Percentiles rank a stretch among this genome's conserved stretches.
Conservation (phyloP, 768 basidiomycete species). For the Macrocybe gigantea region DNA sequence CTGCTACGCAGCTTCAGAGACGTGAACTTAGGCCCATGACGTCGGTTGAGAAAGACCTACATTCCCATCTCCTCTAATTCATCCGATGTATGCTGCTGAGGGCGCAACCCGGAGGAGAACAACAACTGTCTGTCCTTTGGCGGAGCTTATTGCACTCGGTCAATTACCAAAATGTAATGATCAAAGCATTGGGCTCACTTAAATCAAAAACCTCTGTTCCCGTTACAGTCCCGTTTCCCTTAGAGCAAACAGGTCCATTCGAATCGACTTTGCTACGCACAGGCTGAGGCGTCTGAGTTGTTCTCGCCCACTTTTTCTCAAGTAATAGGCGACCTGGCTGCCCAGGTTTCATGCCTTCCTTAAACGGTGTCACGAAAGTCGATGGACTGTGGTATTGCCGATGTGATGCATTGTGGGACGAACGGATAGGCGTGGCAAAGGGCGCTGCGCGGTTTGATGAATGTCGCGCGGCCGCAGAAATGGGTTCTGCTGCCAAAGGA, state of each 20-base stretch:
- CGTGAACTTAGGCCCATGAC: constrained; percentile 1
- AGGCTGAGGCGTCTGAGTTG: too few relatives aligned
- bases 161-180: background rate
- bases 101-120: constrained; percentile 41
- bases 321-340: constrained; percentile 29
- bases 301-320: background rate
- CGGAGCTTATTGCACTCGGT: constrained; percentile 16
- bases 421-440: constrained; percentile 26
- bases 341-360: constrained; percentile 41
- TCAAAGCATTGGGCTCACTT: constrained; percentile 23
- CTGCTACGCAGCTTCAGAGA: constrained; percentile 23
- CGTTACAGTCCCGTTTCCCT: background rate
- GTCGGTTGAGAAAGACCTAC: constrained; percentile 25
- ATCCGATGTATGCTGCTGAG: constrained; percentile 36
- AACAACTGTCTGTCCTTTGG: constrained; percentile 37
- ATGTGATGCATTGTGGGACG: too few relatives aligned
- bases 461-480: too few relatives aligned
- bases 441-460: constrained; percentile 17
- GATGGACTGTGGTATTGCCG: background rate
- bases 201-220: constrained; percentile 34
- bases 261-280: background rate
- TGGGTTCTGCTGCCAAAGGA: too few relatives aligned
- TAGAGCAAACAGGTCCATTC: constrained; percentile 9
- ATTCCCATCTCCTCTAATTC: constrained; percentile 47
- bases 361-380: constrained; percentile 46